Base-by-base conservation (phyloP, 495 filamentous ascomycete genomes). In the Xylaria longipes region DNA sequence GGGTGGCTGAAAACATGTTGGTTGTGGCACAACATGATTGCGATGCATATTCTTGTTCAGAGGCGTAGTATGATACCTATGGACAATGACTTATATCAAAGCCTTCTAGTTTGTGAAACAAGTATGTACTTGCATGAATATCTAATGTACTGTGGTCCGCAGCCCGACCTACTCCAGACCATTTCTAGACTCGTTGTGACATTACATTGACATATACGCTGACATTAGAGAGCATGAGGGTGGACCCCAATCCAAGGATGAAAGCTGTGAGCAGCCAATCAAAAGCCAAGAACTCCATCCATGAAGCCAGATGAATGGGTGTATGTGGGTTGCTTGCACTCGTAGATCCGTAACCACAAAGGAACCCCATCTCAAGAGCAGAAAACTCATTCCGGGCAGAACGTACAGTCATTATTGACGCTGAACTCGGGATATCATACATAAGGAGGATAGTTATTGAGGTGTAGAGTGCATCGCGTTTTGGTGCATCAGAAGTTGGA, bases 41-140 rank as follows among this genome's bases (percentile, higher is more conserved):
- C 37, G 37, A 62, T 27, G 22, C 37, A 27, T 39, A 61, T 61
- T 63, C 22, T 27, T 17, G 37, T 63, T 63, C n/a, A 43, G 3
- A 63, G 11, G 60, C 11, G 12, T 41, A 9, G 60, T 11, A 43
- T 58, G 14, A 63, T 43, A n/a, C n/a, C n/a, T n/a, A 41, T 43
- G 60, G 33, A 63, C 35, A 63, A 61, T 46, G 58, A 39, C 57
- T 56, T 43, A 5, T 9, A 62, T 58, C 43, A 37, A 56, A 54
- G 57, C 45, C 58, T 56, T 66, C 48, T 65, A 39, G 50, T 43
- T 39, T 22, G 35, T 70, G 39, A 29, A 45, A 66, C 60, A 71
- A 56, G 58, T 79, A 79, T 79, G 75, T 76, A 77, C 75, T 76
- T 71, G 72, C 60, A 72, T 57, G 57, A 54, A 72, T 77, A 74